A percentile compares a stretch with the other conserved stretches of the same genome.
Conservation (phyloP, 2,329 filamentous ascomycete genomes). For the Arthrobotrys entomopaga region DNA sequence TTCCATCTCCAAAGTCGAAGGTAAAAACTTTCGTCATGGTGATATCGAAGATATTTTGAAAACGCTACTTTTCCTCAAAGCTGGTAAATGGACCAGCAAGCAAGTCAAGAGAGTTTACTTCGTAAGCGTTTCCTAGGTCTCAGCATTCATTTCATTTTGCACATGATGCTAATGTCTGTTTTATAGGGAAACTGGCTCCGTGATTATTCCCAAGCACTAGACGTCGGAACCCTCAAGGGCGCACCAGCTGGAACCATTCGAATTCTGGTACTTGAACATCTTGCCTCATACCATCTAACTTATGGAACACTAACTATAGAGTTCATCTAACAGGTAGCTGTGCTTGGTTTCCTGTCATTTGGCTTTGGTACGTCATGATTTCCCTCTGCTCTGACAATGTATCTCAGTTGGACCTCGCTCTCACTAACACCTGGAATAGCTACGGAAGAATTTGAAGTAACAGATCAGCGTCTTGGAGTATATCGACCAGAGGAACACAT, state of each 20-base stretch:
- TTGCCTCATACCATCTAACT: constrained; percentile 28
- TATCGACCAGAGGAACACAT: constrained; percentile 78
- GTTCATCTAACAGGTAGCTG: constrained; percentile 70
- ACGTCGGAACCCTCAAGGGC: constrained; percentile 81
- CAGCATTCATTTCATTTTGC: not conserved
- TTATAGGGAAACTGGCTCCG: constrained; percentile 79
- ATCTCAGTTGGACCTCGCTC: not conserved
- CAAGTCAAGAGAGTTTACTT: constrained; percentile 76
- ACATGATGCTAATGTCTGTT: not conserved
- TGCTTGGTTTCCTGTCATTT: constrained; percentile 82
- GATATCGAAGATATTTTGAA: constrained; percentile 76
- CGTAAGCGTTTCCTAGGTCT: constrained; percentile 40
- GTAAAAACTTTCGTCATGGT: constrained; percentile 76
- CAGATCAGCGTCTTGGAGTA: constrained; percentile 79
- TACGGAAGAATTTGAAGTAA: constrained; percentile 87
- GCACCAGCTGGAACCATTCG: constrained; percentile 81
- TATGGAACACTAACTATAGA: not conserved
- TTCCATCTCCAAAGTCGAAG: constrained; percentile 69
- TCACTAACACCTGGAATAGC: constrained; percentile 63
- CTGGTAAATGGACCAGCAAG: constrained; percentile 85
- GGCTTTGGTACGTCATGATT: constrained; percentile 72
- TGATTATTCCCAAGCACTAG: constrained; percentile 85
- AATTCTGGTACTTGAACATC: constrained; percentile 75
- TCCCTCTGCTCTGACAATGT: not conserved
- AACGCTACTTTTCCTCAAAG: constrained; percentile 78